Conservation (phyloP, 768 basidiomycete species). For the Termitomyces sp. region DNA sequence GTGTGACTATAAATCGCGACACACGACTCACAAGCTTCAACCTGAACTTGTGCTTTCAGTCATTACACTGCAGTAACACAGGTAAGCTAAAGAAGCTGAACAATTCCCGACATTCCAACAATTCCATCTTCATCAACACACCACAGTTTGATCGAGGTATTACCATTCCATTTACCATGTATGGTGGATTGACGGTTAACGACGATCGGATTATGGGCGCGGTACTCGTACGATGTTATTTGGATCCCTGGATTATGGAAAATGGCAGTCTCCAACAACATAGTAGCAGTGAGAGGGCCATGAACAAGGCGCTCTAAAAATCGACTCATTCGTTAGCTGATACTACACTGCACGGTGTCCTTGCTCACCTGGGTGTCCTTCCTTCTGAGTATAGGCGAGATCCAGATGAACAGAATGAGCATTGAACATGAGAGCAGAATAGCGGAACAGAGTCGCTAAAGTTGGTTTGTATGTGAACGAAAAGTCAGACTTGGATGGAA, state of each 20-base stretch:
- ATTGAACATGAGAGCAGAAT: constrained; percentile 85
- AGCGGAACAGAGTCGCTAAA: constrained; percentile 75
- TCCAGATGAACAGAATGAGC: constrained; percentile 84
- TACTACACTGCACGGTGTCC: not conserved
- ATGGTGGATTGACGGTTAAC: constrained; percentile 48
- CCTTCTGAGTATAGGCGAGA: constrained; percentile 63
- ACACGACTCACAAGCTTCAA: not conserved
- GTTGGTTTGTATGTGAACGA: constrained; percentile 65
- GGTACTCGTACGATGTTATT: constrained; percentile 59
- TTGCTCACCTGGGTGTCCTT: constrained; percentile 67
- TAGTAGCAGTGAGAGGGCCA: constrained; percentile 76
- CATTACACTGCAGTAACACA: not conserved
- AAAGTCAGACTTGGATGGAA: constrained; percentile 50
- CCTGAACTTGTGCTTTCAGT: not conserved
- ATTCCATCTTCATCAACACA: constrained; percentile 53
- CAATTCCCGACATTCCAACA: constrained; percentile 65
- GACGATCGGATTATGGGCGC: constrained; percentile 62
- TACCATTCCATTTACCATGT: constrained; percentile 39
- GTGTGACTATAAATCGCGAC: constrained; percentile 2
- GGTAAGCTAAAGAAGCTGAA: constrained; percentile 20
- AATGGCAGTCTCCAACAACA: constrained; percentile 63
- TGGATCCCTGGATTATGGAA: constrained; percentile 44
- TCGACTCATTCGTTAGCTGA: not conserved
- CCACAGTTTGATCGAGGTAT: constrained; percentile 46
- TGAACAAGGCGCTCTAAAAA: constrained; percentile 74